These are phyloP conservation scores for Annulohypoxylon truncatum DNA, from an alignment of 2,329 filamentous ascomycete genomes.

Conservation along the genomic window DNA sequence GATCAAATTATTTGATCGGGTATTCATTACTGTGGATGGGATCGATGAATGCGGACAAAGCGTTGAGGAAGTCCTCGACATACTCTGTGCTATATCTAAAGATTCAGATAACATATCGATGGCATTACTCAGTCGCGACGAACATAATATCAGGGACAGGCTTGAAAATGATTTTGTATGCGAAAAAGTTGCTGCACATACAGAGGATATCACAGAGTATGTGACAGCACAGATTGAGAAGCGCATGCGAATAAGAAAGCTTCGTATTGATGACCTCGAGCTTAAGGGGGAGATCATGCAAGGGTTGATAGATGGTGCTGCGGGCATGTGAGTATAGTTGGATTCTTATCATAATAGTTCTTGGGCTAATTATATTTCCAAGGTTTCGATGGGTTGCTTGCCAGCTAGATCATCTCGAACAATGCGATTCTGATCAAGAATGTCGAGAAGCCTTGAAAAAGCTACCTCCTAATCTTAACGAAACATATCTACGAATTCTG, in stretches of 20 bases:
- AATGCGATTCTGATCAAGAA: slow-evolving; percentile 28
- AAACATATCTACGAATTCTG: slow-evolving; percentile 35
- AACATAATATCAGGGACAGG: slow-evolving; percentile 21
- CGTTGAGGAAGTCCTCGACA: slow-evolving; percentile 19
- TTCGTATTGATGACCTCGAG: slow-evolving; percentile 14
- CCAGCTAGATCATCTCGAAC: slow-evolving; percentile 36
- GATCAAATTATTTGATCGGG: slow-evolving; percentile 17
- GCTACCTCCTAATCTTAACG: slow-evolving; percentile 34
- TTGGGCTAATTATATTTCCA: not conserved
- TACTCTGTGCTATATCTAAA: slow-evolving; percentile 10
- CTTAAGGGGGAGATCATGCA: slow-evolving; percentile 37
- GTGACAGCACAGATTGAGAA: slow-evolving; percentile 38
- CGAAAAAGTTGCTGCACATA: slow-evolving; percentile 33
- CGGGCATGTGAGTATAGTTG: slow-evolving; percentile 36
- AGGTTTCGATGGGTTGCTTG: slow-evolving; percentile 41
- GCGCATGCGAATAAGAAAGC: slow-evolving; percentile 12
- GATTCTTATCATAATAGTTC: not conserved
- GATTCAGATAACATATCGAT: slow-evolving; percentile 30
- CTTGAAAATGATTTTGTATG: slow-evolving; percentile 31
- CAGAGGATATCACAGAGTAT: slow-evolving; percentile 40
- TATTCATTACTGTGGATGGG: slow-evolving; percentile 37
- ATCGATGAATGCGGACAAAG: slow-evolving; percentile 39
- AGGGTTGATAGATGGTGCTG: slow-evolving; percentile 20
- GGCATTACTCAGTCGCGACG: slow-evolving; percentile 36
- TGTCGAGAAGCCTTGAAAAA: slow-evolving; percentile 31